Base-by-base conservation (phyloP, 495 filamentous ascomycete species). In the Friedmanniomyces simplex region DNA sequence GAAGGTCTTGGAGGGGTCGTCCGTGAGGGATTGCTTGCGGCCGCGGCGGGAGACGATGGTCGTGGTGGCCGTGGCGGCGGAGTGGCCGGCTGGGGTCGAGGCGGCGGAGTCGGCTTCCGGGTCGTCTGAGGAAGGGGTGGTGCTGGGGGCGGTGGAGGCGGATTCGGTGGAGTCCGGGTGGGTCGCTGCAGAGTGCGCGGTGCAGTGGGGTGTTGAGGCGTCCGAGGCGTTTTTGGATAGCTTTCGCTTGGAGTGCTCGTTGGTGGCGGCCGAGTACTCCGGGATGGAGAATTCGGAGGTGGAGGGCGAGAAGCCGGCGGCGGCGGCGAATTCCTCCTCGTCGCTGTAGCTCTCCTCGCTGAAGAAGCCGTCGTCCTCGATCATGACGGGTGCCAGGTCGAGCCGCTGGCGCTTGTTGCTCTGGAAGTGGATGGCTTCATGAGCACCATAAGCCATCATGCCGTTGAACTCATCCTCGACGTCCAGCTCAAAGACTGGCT, bases 1-100 rank as follows among this genome's bases (percentile, higher is more conserved):
- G 64, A 97, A 99, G 0, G 89, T 95, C 83, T 99, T 99, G 63
- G 89, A 94, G 3, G 94, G 93, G 65, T 99, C 93, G 61, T 99
- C 93, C 18, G 93, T 97, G 68, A 97, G 72, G 0, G 94, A 97
- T 74, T 99, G 93, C 82, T 99, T 99, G 71, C 93, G 91, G 30
- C 93, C 93, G 56, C 93, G 90, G 62, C 93, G 94, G 73, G 87
- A 91, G 64, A 88, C 81, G 10, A 86, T 87, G 24, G n/a, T n/a
- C n/a, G n/a, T n/a, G n/a, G n/a, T n/a, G n/a, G n/a, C n/a, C n/a
- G n/a, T n/a, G n/a, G n/a, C n/a, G n/a, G 81, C 79, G 11, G 80
- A 75, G 0, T 77, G 67, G 30, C 79, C 57, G 3, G 67, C 59
- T 8, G 58, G n/a, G n/a, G n/a, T 64, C 13, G 55, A 51, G 25